Evolutionary conservation across 164 flowering plant species (phyloP), one percentile per base, ranked within the genome.

Genomic region (Nelumbo lutea): DNA sequence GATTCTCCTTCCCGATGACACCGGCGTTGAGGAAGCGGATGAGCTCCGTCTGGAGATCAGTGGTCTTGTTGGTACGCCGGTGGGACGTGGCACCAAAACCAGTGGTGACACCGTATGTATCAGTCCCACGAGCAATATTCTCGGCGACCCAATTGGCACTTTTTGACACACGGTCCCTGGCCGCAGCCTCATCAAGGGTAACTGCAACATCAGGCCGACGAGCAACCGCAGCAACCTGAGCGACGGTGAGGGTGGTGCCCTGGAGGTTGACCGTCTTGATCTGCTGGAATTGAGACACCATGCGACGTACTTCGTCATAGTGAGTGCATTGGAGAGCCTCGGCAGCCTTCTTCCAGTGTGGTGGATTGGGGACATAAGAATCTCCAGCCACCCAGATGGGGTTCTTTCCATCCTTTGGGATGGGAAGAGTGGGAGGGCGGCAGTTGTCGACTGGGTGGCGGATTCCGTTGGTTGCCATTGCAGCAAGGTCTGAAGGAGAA

Each of bases 31-130:
- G 68, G 58, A 83, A 83, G 67, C 90, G 67, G 2, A 84, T 78
- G 52, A 85, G 86, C 75, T 85, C 86, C 0, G 81, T 75, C 53
- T 85, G 88, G 51, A 85, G 82, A n/a, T 81, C 83, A 9, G 71
- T 14, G 0, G 80, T 77, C 61, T 80, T 78, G 68, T 60, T 68
- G 1, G 86, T 85, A 10, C 85, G 71, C n/a, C 80, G 69, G 53
- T 85, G 88, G 0, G 83, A 81, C 86, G 81, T 41, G 88, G 27
- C 27, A 27, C 27, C 27, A 27, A 27, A 27, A 27, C 27, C 27
- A 27, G 27, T 27, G 27, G 27, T 84, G 46, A 84, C 88, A 1
- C 88, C 88, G 15, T 84, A 81, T 0, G 69, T 79, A 63, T 81
- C 83, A 1, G 75, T 73, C 6, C 86, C 86, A 0, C 73, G 70